Percentiles rank a stretch among this genome's conserved stretches.
These are phyloP conservation scores for Nemania sp. DNA, from an alignment of 2,329 filamentous ascomycete species.

Conservation along the genomic window DNA sequence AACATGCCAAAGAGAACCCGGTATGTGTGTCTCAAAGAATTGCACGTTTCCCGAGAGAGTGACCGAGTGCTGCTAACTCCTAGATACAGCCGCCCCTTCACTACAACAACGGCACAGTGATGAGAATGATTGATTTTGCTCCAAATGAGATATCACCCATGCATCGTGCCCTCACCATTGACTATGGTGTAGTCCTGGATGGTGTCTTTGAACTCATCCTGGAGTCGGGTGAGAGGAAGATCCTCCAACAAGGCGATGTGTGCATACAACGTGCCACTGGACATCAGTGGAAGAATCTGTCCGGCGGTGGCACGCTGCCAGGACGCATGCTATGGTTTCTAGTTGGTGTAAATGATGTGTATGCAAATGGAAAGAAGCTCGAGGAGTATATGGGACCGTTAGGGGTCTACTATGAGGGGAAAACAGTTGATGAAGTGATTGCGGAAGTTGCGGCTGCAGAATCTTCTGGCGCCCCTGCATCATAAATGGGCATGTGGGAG, in stretches of 20 bases:
- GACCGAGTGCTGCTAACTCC: not conserved
- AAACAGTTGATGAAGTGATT: too few relatives aligned
- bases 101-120: constrained; percentile 18
- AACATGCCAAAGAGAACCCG: constrained; percentile 22
- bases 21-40: constrained; percentile 4
- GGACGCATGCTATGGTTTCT: constrained; percentile 25
- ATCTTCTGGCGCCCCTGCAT: too few relatives aligned
- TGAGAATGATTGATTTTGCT: constrained; percentile 31
- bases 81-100: not conserved
- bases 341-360: constrained; percentile 7
- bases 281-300: constrained; percentile 27
- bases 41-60: too few relatives aligned
- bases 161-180: constrained; percentile 24
- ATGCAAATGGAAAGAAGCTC: not conserved
- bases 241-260: constrained; percentile 29
- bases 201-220: constrained; percentile 26
- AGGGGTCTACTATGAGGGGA: constrained; percentile 5
- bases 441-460: too few relatives aligned
- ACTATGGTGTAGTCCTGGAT: constrained; percentile 32
- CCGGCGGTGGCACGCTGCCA: constrained; percentile 20
- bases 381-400: not conserved
- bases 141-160: constrained; percentile 21
- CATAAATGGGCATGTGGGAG: too few relatives aligned
- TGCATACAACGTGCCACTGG: constrained; percentile 17
- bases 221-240: constrained; percentile 30